Evolutionary conservation across 2,329 filamentous ascomycete genomes (phyloP), one percentile per base, ranked within the genome.

Genomic region (Xylaria sp.): DNA sequence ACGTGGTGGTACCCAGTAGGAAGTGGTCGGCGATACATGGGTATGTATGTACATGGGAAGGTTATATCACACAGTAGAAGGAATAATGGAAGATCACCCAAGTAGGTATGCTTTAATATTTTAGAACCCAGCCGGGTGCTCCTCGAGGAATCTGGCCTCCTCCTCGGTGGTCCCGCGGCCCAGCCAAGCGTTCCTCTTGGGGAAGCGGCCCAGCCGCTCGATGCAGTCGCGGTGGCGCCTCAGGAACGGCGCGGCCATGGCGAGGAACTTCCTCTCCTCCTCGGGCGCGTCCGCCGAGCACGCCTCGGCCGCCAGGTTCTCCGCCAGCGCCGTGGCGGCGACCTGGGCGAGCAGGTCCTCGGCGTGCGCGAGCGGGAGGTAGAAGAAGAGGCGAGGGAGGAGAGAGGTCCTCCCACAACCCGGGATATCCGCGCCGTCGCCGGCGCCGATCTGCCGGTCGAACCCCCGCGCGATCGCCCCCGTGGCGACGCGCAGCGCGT

Each of bases 391-490:
- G 8, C 29, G 29, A 34, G 11, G 29, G 29, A 34, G 11, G 9
- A 34, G 29, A 34, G n/a, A n/a, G n/a, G 29, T 34, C 11, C 29
- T 13, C 3, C 9, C 29, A 6, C 8, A 13, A 3, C 11, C 29
- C 29, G 29, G 16, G 29, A 13, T 34, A n/a, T n/a, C n/a, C n/a
- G n/a, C n/a, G n/a, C n/a, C n/a, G n/a, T n/a, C n/a, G n/a, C n/a
- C n/a, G n/a, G n/a, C n/a, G n/a, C n/a, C n/a, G 29, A 42, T 55
- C 37, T 44, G 39, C 48, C 46, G 48, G 45, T 38, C 29, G 48
- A 38, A 38, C 38, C 17, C 39, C 52, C 56, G 56, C 55, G 55
- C 55, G 52, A 61, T 56, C 44, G 50, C 50, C 40, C 46, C 50
- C 46, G 44, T 45, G 34, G 44, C 50, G 49, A 52, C 56, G 38